Evolutionary conservation across 2,329 filamentous ascomycete species (phyloP), one percentile per base, ranked within the genome.

Genomic region (Fusarium torulosum): DNA sequence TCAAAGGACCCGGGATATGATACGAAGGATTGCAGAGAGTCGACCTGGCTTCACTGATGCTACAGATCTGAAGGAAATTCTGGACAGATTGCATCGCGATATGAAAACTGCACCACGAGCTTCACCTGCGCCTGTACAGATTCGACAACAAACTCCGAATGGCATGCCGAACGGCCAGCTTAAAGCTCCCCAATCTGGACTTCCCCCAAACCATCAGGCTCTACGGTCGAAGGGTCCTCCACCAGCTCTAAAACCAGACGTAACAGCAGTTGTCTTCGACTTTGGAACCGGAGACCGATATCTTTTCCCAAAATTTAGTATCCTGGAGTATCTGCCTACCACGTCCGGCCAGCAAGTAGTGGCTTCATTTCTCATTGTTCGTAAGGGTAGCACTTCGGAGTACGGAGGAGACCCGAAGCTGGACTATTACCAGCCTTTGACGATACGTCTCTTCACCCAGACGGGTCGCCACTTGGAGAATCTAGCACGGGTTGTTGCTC

Each of bases 401-500:
- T 87, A 88, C 59, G 84, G 85, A 56, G 86, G 86, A n/a, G 86
- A 90, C 64, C 86, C 86, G 1, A 79, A 82, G 10, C 78, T 90
- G 14, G 89, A 93, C 72, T 93, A 91, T 78, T 95, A 93, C 74
- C 90, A 94, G 69, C 91, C 92, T 3, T 85, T 94, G 27, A 90
- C 85, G 0, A 84, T 91, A 52, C 84, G 88, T 19, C 77, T 91
- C 23, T 84, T 83, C 57, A 82, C 87, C 0, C 79, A 80, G 13
- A 82, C 82, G 33, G 84, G 85, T 3, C 84, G 85, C 43, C 82
- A 88, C 63, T 79, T 91, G 6, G 89, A 91, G 64, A 84, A 87
- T 45, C 76, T 91, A 15, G 81, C 84, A 20, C 82, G 85, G 50
- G 86, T 90, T 3, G 88, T 91, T 29, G 88, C 88, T 20, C 86